Base-by-base conservation (phyloP, 2,329 filamentous ascomycete species). In the Scedosporium boydii region DNA sequence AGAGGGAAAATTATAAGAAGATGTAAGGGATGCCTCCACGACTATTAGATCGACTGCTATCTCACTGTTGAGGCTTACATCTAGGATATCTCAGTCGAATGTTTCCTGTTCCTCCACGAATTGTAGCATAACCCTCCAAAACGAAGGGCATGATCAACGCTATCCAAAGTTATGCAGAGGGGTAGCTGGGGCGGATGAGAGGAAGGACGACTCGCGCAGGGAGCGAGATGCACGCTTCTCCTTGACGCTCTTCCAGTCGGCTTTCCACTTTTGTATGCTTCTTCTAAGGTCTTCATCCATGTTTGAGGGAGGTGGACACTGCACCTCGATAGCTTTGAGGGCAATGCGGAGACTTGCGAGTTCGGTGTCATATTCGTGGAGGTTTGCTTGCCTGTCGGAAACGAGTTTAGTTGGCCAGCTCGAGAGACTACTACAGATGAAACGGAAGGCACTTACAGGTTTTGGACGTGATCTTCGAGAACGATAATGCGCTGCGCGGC, bases 301-400 rank as follows among this genome's bases (percentile, higher is more conserved):
- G 69, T 86, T 82, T 2, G 77, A 76, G 63, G 79, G 78, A 53
- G 76, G 71, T 4, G 81, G 76, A 69, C 80, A 80, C 66, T 85
- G 82, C 18, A 85, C 80, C 74, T 87, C 84, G 66, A 87, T 80
- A 23, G 82, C 83, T 66, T 85, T 83, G 65, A 87, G 77, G 69
- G 83, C 81, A 64, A 89, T 82, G 63, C 84, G 82, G 51, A 86
- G 78, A 69, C 84, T 84, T 55, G 82, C 78, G 29, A 88, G 77
- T 69, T 87, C 84, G 48, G 83, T 80, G 65, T 86, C 82, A 68
- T 81, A 81, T 67, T 82, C 78, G 58, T 80, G 75, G 26, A 82
- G 76, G 66, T 86, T 81, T 44, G 80, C 75, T 69, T 83, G 84
- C 67, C 80, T 86, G 64, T 53, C 64, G 38, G 64, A 63, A 59